Evolutionary conservation across 306 rosid genomes (phyloP).

Genomic region (Herpetospermum pedunculosum): DNA sequence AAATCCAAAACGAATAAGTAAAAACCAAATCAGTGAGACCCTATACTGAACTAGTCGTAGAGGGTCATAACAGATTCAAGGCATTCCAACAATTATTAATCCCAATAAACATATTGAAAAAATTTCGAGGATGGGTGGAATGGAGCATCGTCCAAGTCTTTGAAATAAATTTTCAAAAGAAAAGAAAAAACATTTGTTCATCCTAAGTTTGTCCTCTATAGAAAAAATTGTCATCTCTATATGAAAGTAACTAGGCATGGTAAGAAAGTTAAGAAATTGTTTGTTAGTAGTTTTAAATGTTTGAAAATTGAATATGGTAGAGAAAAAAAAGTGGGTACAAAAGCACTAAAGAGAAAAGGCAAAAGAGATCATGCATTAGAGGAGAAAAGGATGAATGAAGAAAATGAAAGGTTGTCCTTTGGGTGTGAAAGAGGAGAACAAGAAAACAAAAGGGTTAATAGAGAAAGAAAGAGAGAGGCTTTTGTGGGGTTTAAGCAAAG

Average conservation of each 20-base stretch:
- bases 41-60: too few species aligned
- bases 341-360: constrained; percentile 8
- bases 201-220: background rate
- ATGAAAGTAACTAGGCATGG: background rate
- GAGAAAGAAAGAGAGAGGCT: constrained; percentile 28
- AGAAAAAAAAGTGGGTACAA: background rate
- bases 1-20: too few species aligned
- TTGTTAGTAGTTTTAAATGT: background rate
- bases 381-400: background rate
- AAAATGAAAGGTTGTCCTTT: constrained; percentile 6
- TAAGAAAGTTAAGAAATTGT: background rate
- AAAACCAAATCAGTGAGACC: too few species aligned
- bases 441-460: background rate
- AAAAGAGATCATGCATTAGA: background rate
- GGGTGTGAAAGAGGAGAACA: constrained; percentile 8
- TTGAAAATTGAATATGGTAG: background rate
- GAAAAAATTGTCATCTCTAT: background rate
- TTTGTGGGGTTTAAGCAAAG: constrained; percentile 13
- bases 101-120: too few species aligned
- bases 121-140: too few species aligned
- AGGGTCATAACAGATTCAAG: too few species aligned
- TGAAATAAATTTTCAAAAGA: too few species aligned
- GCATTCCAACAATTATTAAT: too few species aligned
- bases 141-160: too few species aligned
- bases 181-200: background rate